Base-by-base conservation (phyloP, 73 alveolate species). In the Tetrahymena thermophila region DNA sequence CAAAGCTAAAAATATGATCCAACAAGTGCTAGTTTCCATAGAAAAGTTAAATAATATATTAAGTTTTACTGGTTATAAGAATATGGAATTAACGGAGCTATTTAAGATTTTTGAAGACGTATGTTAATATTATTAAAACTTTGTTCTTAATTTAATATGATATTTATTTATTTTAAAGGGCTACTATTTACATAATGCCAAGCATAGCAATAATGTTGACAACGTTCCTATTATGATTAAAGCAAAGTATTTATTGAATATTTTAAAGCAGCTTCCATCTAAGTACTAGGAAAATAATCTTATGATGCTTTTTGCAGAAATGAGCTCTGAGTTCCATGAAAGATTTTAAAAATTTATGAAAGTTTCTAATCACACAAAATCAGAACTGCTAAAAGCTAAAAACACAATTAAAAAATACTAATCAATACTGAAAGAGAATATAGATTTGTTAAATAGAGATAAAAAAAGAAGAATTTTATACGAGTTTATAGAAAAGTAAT, bases 401-500 rank as follows among this genome's bases (percentile, higher is more conserved):
- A 85, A 84, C 25, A 94, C 93, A 71, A 85, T 94, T 38, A 94
- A 85, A 50, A 94, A 94, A 34, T 85, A 94, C 44, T 85, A 85
- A 44, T 94, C 93, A n/a, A 85, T 94, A 14, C 93, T 94, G 44
- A 94, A 50, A 43, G 96, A 94, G 10, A 43, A 94, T 3, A 44
- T 85, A 35, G 96, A 94, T 21, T 84, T 85, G 56, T 56, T 94
- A 38, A 94, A 85, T 19, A 28, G 93, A 84, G 96, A 94, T 35
- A 94, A 85, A 85, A 85, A 94, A 94, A 85, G 93, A 43, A 94
- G 93, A 94, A 35, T 85, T 44, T 94, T 94, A 85, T 94, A 94
- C 85, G 96, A 94, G 11, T 94, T 94, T 34, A 94, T 94, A 9
- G 96, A 94, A 85, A 42, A 85, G 10, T 43, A 94, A 85, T 89